Percentiles rank a stretch among this genome's conserved stretches.
Conservation (phyloP, 73 alveolate genomes). For the Uronychia setigera region DNA sequence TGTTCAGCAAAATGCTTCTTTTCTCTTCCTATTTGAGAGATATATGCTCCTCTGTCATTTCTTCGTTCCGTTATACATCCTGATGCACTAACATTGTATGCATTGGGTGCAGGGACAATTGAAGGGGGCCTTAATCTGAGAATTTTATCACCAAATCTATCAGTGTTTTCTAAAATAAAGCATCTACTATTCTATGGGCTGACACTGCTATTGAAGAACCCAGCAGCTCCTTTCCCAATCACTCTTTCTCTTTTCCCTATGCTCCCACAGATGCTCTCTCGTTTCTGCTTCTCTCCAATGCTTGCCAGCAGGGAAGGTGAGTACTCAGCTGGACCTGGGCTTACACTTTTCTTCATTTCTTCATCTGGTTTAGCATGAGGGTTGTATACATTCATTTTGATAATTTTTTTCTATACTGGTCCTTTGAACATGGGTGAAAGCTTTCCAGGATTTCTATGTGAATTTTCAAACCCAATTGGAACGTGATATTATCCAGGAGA, state of each 20-base stretch:
- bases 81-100: too few species aligned
- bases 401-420: constrained; percentile 51
- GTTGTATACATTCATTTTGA: constrained; percentile 64
- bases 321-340: constrained; percentile 84
- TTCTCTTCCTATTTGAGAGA: too few species aligned
- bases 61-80: too few species aligned
- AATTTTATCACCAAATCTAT: constrained; percentile 55
- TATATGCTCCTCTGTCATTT: too few species aligned
- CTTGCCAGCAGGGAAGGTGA: background rate
- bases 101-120: constrained; percentile 58
- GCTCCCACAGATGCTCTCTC: too few species aligned
- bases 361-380: constrained; percentile 63
- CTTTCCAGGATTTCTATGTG: constrained; percentile 16
- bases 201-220: too few species aligned
- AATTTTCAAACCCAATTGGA: constrained; percentile 40
- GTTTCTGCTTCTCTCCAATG: constrained; percentile 17
- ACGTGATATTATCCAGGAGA: constrained; percentile 42
- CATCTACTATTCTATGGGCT: background rate
- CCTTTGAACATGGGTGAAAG: constrained; percentile 44
- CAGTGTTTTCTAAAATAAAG: too few species aligned
- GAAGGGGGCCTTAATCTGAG: constrained; percentile 32
- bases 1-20: background rate
- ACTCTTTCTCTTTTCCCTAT: too few species aligned
- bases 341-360: background rate
- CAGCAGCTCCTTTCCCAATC: too few species aligned